These are phyloP conservation scores for Gracilaria vermiculophylla DNA, from an alignment of 23 red algal genomes.

Conservation along the genomic window DNA sequence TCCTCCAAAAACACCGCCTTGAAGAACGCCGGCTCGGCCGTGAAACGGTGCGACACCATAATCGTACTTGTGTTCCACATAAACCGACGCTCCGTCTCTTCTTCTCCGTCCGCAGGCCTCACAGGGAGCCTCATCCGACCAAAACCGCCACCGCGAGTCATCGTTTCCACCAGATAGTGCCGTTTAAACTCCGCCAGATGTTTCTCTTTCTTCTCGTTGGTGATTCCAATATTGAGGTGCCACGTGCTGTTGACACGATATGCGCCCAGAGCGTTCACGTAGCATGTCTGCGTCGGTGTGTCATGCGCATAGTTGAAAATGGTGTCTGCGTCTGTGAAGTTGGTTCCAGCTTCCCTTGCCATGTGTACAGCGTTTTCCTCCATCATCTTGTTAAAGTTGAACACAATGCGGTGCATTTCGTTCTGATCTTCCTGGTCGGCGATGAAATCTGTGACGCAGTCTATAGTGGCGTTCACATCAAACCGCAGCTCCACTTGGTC, in stretches of 20 bases:
- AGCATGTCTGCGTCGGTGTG: neutral
- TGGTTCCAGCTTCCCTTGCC: neutral
- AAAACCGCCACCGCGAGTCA: constrained; percentile 3
- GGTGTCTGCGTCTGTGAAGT: constrained; percentile 9
- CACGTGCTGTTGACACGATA: neutral
- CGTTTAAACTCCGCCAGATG: constrained; percentile 9
- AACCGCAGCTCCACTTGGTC: constrained; percentile 1
- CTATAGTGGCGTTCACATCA: neutral
- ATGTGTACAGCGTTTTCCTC: neutral
- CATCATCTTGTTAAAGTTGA: neutral
- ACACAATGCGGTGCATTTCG: neutral
- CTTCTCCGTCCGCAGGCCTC: neutral
- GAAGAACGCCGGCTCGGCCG: neutral
- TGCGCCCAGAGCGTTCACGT: neutral
- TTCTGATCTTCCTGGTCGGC: neutral
- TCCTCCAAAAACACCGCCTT: constrained; percentile 2
- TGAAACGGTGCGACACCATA: neutral
- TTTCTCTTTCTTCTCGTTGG: constrained; percentile 11
- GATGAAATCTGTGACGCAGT: neutral
- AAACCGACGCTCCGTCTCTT: neutral
- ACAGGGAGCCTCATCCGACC: neutral
- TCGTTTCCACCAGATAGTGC: neutral
- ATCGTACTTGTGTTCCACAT: neutral
- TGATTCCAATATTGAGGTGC: neutral
- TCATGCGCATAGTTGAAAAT: neutral